Conservation (phyloP, 2,329 filamentous ascomycete species). For the Hymenoscyphus salicellus region DNA sequence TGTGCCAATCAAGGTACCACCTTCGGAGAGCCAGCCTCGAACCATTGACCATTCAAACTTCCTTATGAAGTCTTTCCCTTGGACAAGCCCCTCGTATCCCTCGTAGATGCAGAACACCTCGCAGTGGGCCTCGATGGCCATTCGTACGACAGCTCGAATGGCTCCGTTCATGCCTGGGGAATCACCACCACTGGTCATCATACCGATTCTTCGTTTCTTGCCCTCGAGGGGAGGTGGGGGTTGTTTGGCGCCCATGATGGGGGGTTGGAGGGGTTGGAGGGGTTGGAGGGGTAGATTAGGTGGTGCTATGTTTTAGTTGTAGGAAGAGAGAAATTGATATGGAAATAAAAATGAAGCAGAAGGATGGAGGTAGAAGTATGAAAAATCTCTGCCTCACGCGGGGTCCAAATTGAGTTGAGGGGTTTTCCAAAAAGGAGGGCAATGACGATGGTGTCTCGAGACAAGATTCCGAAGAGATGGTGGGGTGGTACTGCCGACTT, state of each 20-base stretch:
- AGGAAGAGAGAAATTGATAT: background rate
- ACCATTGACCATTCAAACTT: constrained; percentile 92
- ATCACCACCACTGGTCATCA: constrained; percentile 74
- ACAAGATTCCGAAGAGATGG: background rate
- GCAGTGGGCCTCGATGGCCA: constrained; percentile 79
- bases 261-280: background rate
- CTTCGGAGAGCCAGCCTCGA: constrained; percentile 87
- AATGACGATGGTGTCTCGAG: constrained; percentile 13
- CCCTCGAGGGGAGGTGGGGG: constrained; percentile 29
- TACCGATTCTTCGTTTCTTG: constrained; percentile 50
- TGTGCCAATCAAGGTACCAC: constrained; percentile 93
- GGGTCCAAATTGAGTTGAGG: constrained; percentile 3
- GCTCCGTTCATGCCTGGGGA: constrained; percentile 73
- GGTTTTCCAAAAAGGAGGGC: constrained; percentile 1
- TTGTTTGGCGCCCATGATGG: constrained; percentile 28
- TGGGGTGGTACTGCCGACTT: background rate
- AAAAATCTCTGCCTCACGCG: constrained; percentile 10
- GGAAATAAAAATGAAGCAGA: background rate
- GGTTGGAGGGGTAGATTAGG: constrained; percentile 6
- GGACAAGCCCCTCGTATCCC: constrained; percentile 92
- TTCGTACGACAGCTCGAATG: constrained; percentile 77
- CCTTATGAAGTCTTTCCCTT: constrained; percentile 82
- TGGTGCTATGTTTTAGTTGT: background rate
- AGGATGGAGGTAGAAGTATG: background rate
- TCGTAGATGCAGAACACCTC: constrained; percentile 83